Evolutionary conservation across 2,329 filamentous ascomycete genomes (phyloP).

Genomic region (Catunica adiposa): DNA sequence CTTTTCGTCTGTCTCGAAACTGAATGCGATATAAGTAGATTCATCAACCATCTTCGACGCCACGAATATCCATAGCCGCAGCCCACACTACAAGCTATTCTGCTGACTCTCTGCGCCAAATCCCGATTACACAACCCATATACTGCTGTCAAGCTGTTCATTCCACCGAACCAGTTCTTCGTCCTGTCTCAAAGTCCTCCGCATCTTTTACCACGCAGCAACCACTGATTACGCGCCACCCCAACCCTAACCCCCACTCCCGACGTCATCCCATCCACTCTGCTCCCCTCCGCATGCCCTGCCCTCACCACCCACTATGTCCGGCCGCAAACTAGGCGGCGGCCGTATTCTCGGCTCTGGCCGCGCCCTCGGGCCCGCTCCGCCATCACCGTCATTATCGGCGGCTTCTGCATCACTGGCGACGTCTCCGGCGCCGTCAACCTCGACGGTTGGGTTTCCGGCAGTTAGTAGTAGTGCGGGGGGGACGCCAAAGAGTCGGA

Average conservation of each 20-base stretch:
- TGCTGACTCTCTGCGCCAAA: no score
- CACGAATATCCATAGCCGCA: no score
- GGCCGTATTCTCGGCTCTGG: slow-evolving; percentile 81
- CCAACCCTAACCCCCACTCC: neutral
- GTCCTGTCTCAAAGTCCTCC: neutral
- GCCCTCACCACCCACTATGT: slow-evolving; percentile 37
- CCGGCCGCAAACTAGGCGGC: slow-evolving; percentile 73
- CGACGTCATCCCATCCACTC: neutral
- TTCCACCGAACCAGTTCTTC: no score
- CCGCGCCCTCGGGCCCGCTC: slow-evolving; percentile 57
- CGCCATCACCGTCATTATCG: slow-evolving; percentile 23
- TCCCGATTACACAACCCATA: no score
- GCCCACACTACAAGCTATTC: no score
- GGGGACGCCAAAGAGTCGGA: neutral
- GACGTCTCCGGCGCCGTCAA: slow-evolving; percentile 9
- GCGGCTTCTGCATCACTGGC: slow-evolving; percentile 24
- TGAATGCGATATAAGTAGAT: no score
- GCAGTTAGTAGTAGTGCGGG: neutral
- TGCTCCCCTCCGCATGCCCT: neutral
- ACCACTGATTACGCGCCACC: neutral
- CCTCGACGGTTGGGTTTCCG: slow-evolving; percentile 1
- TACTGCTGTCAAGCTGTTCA: no score
- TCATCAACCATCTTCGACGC: no score
- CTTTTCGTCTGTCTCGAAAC: no score
- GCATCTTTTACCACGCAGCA: neutral